Percentiles rank a stretch among this genome's conserved stretches.
Conservation (phyloP, 768 basidiomycete species). For the Tephrocybe sp. region DNA sequence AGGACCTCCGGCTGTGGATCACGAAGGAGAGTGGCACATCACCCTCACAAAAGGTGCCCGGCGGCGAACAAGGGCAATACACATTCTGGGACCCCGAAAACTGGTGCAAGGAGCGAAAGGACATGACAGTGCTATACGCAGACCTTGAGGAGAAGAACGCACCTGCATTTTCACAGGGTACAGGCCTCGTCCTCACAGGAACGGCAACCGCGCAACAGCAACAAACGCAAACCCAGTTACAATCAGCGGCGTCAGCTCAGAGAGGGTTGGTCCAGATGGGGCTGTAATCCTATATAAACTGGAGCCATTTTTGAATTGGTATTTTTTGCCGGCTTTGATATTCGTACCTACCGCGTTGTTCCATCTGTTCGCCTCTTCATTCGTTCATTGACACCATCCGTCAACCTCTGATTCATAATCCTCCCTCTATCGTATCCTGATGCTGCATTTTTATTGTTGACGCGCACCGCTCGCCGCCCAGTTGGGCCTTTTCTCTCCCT, state of each 20-base stretch:
- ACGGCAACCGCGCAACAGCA: conserved; percentile 14
- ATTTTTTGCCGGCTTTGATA: conserved; percentile 13
- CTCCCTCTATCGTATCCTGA: conserved; percentile 1
- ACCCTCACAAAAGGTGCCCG: conserved; percentile 72
- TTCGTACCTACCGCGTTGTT: conserved; percentile 18
- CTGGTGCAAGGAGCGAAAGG: conserved; percentile 75
- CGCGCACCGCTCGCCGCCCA: conserved; percentile 1
- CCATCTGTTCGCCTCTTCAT: neutral
- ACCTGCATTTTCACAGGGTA: conserved; percentile 57
- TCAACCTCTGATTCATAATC: neutral
- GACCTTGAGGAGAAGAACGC: conserved; percentile 73
- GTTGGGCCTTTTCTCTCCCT: neutral
- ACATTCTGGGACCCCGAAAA: conserved; percentile 86
- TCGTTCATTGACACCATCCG: conserved; percentile 4
- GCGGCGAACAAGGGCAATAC: conserved; percentile 85
- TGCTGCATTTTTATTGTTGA: conserved; percentile 6
- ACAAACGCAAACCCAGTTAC: conserved; percentile 43
- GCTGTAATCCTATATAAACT: conserved; percentile 32
- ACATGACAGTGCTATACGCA: conserved; percentile 70
- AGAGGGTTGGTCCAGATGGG: conserved; percentile 51
- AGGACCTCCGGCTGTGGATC: conserved; percentile 79
- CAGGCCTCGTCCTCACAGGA: conserved; percentile 43
- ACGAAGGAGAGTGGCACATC: conserved; percentile 84
- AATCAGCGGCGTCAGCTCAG: conserved; percentile 25
- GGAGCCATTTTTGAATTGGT: conserved; percentile 32